phyloP scores from a whole-genome alignment of 768 basidiomycete species.

The Serpula lacrymans region DNA sequence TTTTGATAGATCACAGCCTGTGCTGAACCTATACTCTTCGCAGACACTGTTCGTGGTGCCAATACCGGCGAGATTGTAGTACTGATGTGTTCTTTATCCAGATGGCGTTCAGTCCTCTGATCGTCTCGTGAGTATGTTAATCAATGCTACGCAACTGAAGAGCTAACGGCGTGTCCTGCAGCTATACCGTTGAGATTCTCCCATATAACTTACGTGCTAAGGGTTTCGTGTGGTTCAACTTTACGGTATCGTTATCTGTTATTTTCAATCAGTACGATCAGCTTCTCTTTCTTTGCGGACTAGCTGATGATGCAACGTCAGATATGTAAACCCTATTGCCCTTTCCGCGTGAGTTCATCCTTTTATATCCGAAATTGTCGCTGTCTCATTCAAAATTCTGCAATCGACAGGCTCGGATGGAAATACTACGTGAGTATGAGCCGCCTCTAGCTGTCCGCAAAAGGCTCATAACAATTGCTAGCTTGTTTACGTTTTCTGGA shows the following conservation, averaged over 20 bases:
- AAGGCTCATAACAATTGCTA: conserved; percentile 3
- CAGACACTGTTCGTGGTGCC: conserved; percentile 1
- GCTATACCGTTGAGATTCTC: conserved; percentile 48
- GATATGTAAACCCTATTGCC: conserved; percentile 31
- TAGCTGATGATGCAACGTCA: neutral
- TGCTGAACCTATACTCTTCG: too few relatives aligned
- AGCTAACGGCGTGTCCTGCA: neutral
- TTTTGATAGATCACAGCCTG: conserved; percentile 8
- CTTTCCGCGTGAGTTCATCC: conserved; percentile 11
- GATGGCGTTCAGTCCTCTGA: conserved; percentile 76
- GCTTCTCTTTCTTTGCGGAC: conserved; percentile 22
- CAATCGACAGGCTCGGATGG: conserved; percentile 32
- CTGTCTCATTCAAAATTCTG: neutral
- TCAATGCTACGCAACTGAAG: neutral
- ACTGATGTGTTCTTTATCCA: conserved; percentile 13
- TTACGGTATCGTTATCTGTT: conserved; percentile 40
- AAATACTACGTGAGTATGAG: conserved; percentile 36
- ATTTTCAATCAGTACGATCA: conserved; percentile 45
- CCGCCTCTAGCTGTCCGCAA: neutral
- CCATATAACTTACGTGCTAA: conserved; percentile 49
- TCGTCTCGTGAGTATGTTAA: conserved; percentile 43
- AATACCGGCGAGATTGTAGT: neutral
- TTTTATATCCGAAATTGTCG: conserved; percentile 1
- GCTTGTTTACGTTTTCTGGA: conserved; percentile 35
- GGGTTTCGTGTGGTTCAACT: conserved; percentile 45